Evolutionary conservation across 2,329 filamentous ascomycete genomes (phyloP).

Genomic region (Tolypocladium guangdongense): DNA sequence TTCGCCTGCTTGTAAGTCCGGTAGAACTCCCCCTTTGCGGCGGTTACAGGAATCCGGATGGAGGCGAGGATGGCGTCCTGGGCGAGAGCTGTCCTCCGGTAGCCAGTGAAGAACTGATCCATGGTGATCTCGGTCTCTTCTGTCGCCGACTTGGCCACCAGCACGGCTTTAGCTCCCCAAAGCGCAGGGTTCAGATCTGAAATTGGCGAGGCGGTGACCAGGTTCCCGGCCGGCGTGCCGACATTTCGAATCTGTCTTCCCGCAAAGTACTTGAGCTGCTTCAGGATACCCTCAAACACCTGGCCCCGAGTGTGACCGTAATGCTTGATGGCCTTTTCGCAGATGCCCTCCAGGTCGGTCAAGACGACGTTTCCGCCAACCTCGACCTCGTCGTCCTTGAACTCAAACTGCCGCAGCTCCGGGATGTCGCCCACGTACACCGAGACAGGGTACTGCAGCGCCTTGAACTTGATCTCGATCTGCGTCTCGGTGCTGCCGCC

Average conservation of each 20-base stretch:
- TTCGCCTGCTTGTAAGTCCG: constrained; percentile 94
- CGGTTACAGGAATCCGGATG: constrained; percentile 72
- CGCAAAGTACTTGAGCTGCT: constrained; percentile 90
- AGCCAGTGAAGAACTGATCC: constrained; percentile 85
- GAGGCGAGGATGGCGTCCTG: constrained; percentile 75
- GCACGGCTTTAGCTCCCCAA: constrained; percentile 70
- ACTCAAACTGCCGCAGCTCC: constrained; percentile 71
- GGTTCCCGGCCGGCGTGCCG: constrained; percentile 89
- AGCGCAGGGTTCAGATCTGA: constrained; percentile 94
- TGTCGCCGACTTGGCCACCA: constrained; percentile 68
- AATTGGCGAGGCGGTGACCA: constrained; percentile 90
- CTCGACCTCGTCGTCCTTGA: constrained; percentile 74
- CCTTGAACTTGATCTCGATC: constrained; percentile 98
- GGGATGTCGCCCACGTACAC: constrained; percentile 90
- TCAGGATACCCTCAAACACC: constrained; percentile 81
- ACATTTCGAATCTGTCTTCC: constrained; percentile 94
- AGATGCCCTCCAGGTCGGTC: constrained; percentile 82
- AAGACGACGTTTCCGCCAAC: constrained; percentile 88
- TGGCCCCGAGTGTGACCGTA: constrained; percentile 66
- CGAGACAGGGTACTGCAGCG: constrained; percentile 76
- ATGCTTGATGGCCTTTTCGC: constrained; percentile 63
- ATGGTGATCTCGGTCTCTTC: constrained; percentile 80
- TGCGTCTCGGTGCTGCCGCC: constrained; percentile 95
- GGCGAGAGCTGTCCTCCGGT: constrained; percentile 72
- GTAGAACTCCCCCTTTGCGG: constrained; percentile 69